Evolutionary conservation across 441 rosid genomes (phyloP).

Genomic region (Gossypium schwendimanii): DNA sequence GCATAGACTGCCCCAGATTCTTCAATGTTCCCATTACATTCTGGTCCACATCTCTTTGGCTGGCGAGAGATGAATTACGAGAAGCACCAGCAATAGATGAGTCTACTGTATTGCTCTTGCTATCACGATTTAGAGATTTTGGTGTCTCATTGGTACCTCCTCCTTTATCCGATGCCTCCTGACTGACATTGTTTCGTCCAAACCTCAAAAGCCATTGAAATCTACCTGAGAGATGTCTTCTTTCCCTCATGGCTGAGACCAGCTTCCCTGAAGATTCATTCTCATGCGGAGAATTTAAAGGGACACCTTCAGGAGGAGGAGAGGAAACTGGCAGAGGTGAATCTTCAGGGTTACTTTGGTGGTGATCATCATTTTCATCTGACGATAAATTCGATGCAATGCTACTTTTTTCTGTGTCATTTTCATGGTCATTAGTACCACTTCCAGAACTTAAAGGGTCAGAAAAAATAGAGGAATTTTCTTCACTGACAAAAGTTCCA

Average conservation of each 20-base stretch:
- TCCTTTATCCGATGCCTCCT: constrained; percentile 42
- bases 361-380: constrained; percentile 34
- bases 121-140: constrained; percentile 26
- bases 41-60: constrained; percentile 58
- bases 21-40: constrained; percentile 59
- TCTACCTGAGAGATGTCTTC: constrained; percentile 50
- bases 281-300: constrained; percentile 28
- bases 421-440: constrained; percentile 49
- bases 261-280: constrained; percentile 27
- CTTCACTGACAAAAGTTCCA: constrained; percentile 38
- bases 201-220: constrained; percentile 94
- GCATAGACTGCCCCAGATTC: constrained; percentile 83
- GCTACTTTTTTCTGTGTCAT: constrained; percentile 50
- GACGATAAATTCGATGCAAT: constrained; percentile 43
- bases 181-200: constrained; percentile 45
- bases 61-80: constrained; percentile 25
- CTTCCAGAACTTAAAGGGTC: constrained; percentile 49
- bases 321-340: constrained; percentile 43
- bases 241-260: constrained; percentile 34
- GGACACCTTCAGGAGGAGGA: constrained; percentile 34
- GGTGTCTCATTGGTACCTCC: constrained; percentile 25
- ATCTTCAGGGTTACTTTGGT: constrained; percentile 23
- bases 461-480: constrained; percentile 36
- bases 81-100: constrained; percentile 31
- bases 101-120: constrained; percentile 24